phyloP scores from a whole-genome alignment of 1,284 basidiomycete genomes.

The Mycena sp. region DNA sequence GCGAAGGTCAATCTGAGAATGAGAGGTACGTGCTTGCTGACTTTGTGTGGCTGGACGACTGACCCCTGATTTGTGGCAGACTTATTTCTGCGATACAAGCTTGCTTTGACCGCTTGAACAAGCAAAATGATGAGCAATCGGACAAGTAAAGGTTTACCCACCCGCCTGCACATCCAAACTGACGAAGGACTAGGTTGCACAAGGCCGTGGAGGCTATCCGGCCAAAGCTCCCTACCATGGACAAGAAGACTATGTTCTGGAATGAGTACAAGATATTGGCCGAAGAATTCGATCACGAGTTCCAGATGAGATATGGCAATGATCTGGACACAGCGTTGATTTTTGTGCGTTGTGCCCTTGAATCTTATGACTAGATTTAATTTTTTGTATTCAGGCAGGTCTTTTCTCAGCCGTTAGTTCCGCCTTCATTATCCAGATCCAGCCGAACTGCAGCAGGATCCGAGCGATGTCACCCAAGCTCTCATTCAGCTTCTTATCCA shows the following conservation, averaged over 20 bases:
- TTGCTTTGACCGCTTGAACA: too few relatives aligned
- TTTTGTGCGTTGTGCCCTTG: background rate
- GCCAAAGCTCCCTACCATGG: background rate
- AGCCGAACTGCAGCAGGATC: background rate
- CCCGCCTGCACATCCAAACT: too few relatives aligned
- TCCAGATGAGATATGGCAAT: background rate
- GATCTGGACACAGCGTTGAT: slow-evolving; percentile 5
- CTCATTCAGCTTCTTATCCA: too few relatives aligned
- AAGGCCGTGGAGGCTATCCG: background rate
- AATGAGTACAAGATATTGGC: background rate
- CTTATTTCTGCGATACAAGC: too few relatives aligned
- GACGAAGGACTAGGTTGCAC: too few relatives aligned
- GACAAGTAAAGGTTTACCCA: too few relatives aligned
- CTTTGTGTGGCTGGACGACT: too few relatives aligned
- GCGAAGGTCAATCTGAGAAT: too few relatives aligned
- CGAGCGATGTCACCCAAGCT: too few relatives aligned
- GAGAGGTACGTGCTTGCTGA: too few relatives aligned
- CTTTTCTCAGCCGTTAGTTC: background rate
- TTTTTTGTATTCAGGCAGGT: background rate
- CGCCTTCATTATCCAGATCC: background rate
- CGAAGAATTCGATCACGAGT: slow-evolving; percentile 3
- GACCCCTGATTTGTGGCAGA: too few relatives aligned
- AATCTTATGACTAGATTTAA: background rate
- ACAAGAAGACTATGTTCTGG: slow-evolving; percentile 10
- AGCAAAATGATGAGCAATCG: too few relatives aligned